Base-by-base conservation (phyloP, 1,284 basidiomycete genomes). In the Peniophora sp. region DNA sequence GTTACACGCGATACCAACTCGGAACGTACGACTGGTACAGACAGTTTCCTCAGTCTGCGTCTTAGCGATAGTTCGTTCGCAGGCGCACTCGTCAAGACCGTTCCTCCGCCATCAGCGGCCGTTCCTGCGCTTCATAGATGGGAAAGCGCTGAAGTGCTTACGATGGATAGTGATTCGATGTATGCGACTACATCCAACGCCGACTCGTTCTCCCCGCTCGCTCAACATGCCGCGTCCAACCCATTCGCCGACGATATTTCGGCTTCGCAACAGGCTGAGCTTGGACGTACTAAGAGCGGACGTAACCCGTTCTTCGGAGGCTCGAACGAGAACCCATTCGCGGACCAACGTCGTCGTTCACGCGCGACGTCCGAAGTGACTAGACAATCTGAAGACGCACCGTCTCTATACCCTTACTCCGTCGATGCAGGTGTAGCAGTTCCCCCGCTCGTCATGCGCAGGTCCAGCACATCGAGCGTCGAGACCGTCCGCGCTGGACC, bases 91-190 rank as follows among this genome's bases (percentile, higher is more conserved):
- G 70, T 73, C 59, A 79, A 79, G 61, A 74, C 74, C 53, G 85
- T 84, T 3, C 83, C 84, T 44, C 67, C 69, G 10, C n/a, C 38
- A 5, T 17, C 19, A 17, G 73, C 79, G 10, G 77, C 68, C 14
- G 58, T 65, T 2, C 74, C 75, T 1, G 65, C 68, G 14, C 59
- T 69, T 3, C 84, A 87, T 65, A 72, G 61, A 38, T 87, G 85
- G 85, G 79, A 87, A 63, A 82, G 81, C 3, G 85, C 85, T 0
- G 82, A 85, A 58, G 80, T 87, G 10, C 56, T 85, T 49, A 69
- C 79, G 47, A 70, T 70, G 49, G 70, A 73, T 38, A 63, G 61
- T 17, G 64, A 61, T 23, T 52, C 64, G 10, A 51, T 44, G 16
- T 10, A 55, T 34, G 46, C 62, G 17, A 56, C 66, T 63, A 45